Conservation (phyloP, 2,329 filamentous ascomycete species). For the Exophiala dermatitidis region DNA sequence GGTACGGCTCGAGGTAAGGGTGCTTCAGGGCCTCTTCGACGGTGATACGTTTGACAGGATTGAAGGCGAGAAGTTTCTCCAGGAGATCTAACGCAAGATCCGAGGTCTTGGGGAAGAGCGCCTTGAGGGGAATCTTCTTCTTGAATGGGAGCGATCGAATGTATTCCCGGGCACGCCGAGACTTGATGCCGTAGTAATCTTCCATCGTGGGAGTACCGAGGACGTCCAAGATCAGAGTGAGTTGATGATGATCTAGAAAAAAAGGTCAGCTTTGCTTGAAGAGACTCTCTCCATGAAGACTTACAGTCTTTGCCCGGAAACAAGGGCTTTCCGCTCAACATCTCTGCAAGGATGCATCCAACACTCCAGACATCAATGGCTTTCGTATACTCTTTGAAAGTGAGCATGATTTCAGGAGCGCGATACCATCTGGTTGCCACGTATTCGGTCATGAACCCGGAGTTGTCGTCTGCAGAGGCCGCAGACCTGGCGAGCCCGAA, state of each 20-base stretch:
- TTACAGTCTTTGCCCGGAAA: conserved; percentile 98
- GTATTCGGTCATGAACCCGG: conserved; percentile 99
- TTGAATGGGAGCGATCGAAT: conserved; percentile 97
- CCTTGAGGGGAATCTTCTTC: conserved; percentile 98
- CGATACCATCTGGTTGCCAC: conserved; percentile 98
- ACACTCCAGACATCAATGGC: conserved; percentile 99
- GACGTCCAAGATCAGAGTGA: conserved; percentile 94
- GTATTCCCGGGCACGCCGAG: conserved; percentile 90
- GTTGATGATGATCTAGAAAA: conserved; percentile 79
- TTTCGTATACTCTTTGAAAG: conserved; percentile 99
- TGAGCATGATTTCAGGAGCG: conserved; percentile 98
- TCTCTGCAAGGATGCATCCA: conserved; percentile 94
- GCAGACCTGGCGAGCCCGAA: conserved; percentile 94
- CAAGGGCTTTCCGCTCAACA: conserved; percentile 95
- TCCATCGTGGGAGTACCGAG: conserved; percentile 98
- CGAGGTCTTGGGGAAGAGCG: conserved; percentile 98
- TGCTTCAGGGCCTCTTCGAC: conserved; percentile 96
- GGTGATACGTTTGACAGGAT: conserved; percentile 96
- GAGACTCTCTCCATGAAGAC: conserved; percentile 65
- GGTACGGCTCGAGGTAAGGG: conserved; percentile 96
- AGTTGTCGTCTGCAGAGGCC: conserved; percentile 96
- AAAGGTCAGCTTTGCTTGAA: conserved; percentile 92
- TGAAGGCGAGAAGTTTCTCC: conserved; percentile 94
- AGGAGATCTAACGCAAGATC: conserved; percentile 87
- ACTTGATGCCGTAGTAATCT: conserved; percentile 99